Evolutionary conservation across 2,329 filamentous ascomycete genomes (phyloP), one percentile per base, ranked within the genome.

Genomic region (Fusarium incarnatum): DNA sequence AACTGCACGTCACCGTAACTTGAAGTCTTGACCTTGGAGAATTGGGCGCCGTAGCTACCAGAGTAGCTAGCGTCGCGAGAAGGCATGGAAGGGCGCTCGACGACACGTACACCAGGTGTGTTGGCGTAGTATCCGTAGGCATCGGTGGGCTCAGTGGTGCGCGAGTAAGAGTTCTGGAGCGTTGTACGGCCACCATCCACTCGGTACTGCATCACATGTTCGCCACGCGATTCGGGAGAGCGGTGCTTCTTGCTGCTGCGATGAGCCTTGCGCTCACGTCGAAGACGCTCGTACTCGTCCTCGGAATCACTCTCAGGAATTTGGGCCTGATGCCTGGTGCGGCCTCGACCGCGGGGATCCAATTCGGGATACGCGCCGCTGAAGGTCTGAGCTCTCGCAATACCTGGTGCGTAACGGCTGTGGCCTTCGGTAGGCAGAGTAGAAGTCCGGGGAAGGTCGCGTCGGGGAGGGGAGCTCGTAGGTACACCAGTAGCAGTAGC

Each of bases 301-400:
- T 81, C 79, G 0, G 75, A 77, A 8, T 82, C 81, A 6, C 67
- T 75, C 6, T 80, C 77, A 12, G 75, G 70, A 16, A 77, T 73
- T 62, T 83, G 81, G 8, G 81, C 30, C 10, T 81, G 78, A 70
- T 77, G 69, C 46, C 78, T 78, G 13, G 79, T 81, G 18, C 81
- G 80, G 30, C 73, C 73, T 27, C 81, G 81, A 10, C 81, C 81
- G 8, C 80, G 80, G 8, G 74, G 66, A 12, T 78, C 75, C 4
- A 61, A 23, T 3, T 78, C 76, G 8, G 70, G 64, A 46, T 76
- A 76, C 20, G 55, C 62, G 15, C 64, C 70, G 40, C 73, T 75
- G 52, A 75, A 82, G 0, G 81, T 83, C 50, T 81, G 71, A 4
- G 81, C 63, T 41, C 81, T 75, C 12, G 72, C 41, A 6, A 80